Base-by-base conservation (phyloP, 2,329 filamentous ascomycete genomes). In the Paraphoma chrysanthemicola region DNA sequence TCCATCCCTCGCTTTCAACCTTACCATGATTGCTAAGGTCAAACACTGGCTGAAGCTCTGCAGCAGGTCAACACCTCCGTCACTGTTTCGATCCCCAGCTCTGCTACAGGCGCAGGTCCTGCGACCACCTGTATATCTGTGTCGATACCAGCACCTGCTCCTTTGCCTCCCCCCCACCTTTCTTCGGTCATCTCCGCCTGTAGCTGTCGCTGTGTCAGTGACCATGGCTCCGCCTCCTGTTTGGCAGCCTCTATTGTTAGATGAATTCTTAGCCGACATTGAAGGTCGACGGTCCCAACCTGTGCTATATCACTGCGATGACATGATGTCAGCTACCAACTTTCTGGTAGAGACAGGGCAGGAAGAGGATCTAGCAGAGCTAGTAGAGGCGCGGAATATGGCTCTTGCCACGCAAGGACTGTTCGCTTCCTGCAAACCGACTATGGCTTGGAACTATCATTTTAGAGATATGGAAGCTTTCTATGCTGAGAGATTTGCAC, bases 381-480 rank as follows among this genome's bases (percentile, higher is more conserved):
- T 60, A 29, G 58, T 57, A 46, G 54, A 57, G 44, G 51, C 51
- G 18, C 54, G 48, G 17, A 58, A 58, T 29, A 61, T 56, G 44
- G 55, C 55, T 49, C 50, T 61, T 8, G 54, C 57, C 47, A 44
- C 45, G 29, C 33, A 60, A 31, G 57, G 57, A 36, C 54, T 57
- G 38, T 53, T 54, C 17, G 17, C 30, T 50, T 54, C 48, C 16
- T 57, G 51, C 33, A 59, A 56, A 31, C 59, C 41, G 29, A 58
- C 59, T 54, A 59, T 59, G 45, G 56, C 59, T 28, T 59, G 43
- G 56, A 62, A 59, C 56, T 62, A 62, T 57, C 46, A 62, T 41
- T 62, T 62, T 56, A 41, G 56, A 51, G 54, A 57, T 33, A 60
- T 62, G 31, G 46, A 60, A 39, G 54, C 59, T 51, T 62, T 62